Evolutionary conservation across 139 green algal species (phyloP), one percentile per base, ranked within the genome.

Genomic region (Picochlorum costavermella): DNA sequence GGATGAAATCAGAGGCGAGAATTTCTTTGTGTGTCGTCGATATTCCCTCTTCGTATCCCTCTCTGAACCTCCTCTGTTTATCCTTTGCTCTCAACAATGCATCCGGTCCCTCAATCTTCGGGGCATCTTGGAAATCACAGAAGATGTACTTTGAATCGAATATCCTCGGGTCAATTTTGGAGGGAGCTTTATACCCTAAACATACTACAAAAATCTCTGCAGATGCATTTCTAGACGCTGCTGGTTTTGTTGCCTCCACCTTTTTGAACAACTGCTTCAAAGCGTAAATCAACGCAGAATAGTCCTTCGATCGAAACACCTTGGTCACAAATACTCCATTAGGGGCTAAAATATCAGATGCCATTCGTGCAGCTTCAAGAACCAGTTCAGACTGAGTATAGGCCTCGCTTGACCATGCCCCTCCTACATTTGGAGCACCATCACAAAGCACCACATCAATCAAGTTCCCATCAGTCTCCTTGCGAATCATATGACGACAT

Each of bases 161-260:
- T 69, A 99, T 81, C 46, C 91, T 82, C 0, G 94, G 92, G 80
- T 99, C 94, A 29, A 99, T 96, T 70, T 95, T 95, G 12, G 82
- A 82, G 6, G 94, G 94, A 16, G 94, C 94, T 71, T 97, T 96
- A 87, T 93, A 99, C 20, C 87, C 88, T 45, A 76, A 71, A 76
- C 94, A 97, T 50, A 98, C 92, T n/a, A 96, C 86, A 56, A 96
- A 96, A 71, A 96, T 96, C 82, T 96, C 90, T 43, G 94, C 94
- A 0, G 92, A 98, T 1, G 88, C 83, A 64, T 91, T 88, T 13
- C 94, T 74, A 5, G 83, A 93, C 45, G 92, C 90, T 2, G 84
- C 75, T 3, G 92, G 93, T 82, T 98, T 98, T 50, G 88, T 97
- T 56, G 87, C 83, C 63, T 97, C 90, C 73, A 97, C 93, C 65